Conservation (phyloP, 352 stramenopile species). For the Globisporangium spiculum region DNA sequence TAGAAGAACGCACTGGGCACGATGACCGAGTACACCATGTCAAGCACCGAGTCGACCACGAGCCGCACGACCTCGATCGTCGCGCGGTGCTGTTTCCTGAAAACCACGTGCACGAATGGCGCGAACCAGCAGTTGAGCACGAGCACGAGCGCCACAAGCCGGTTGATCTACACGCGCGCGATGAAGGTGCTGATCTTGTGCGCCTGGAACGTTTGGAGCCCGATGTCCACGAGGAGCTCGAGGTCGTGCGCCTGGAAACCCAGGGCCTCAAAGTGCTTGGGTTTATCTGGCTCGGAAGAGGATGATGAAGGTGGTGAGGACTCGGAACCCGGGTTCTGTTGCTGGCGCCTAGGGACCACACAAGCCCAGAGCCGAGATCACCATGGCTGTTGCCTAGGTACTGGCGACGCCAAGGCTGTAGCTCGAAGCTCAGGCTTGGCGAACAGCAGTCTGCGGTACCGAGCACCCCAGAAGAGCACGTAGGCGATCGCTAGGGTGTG, state of each 20-base stretch:
- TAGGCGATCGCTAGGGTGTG: neutral
- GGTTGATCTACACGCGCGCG: slow-evolving; percentile 20
- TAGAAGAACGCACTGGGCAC: slow-evolving; percentile 9
- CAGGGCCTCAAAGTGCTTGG: neutral
- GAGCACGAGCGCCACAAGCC: slow-evolving; percentile 16
- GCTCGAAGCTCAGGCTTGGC: neutral
- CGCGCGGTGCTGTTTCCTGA: slow-evolving; percentile 5
- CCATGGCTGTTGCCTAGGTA: neutral
- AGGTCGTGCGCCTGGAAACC: slow-evolving; percentile 8
- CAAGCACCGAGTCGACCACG: slow-evolving; percentile 7
- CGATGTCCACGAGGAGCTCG: slow-evolving; percentile 15
- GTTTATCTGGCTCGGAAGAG: neutral
- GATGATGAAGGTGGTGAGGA: neutral
- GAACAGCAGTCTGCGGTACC: slow-evolving; percentile 7
- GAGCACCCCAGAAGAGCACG: slow-evolving; percentile 9
- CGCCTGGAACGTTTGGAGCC: slow-evolving; percentile 13
- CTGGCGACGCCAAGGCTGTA: neutral
- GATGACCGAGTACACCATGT: slow-evolving; percentile 7
- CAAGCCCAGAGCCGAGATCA: neutral
- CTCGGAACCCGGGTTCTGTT: neutral
- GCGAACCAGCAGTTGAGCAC: slow-evolving; percentile 28
- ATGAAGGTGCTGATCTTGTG: slow-evolving; percentile 16
- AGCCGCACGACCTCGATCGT: slow-evolving; percentile 9
- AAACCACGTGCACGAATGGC: slow-evolving; percentile 14
- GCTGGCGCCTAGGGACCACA: neutral